phyloP scores from a whole-genome alignment of 345 rosid genomes.

The Adansonia digitata region DNA sequence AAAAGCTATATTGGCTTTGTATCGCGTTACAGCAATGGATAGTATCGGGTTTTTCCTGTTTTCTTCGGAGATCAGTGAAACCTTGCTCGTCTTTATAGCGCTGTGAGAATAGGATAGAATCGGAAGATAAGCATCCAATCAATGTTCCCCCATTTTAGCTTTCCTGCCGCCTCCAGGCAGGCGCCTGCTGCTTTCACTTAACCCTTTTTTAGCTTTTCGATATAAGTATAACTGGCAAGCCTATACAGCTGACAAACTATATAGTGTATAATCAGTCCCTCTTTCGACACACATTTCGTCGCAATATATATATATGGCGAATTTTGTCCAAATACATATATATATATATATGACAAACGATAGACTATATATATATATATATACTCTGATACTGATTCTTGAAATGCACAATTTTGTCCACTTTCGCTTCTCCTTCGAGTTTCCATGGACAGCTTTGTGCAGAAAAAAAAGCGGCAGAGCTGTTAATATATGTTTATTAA shows the following conservation, averaged over 20 bases:
- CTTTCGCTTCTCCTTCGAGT: neutral
- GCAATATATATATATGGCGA: no score
- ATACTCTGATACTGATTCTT: neutral
- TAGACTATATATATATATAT: no score
- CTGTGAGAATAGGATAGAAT: neutral
- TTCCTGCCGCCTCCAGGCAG: neutral
- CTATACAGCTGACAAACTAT: neutral
- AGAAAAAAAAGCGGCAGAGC: neutral
- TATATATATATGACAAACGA: no score
- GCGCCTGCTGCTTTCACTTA: neutral
- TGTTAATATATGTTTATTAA: neutral
- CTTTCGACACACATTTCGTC: neutral
- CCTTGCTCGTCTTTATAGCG: neutral
- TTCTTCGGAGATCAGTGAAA: neutral
- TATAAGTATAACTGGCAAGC: neutral
- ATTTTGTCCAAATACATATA: no score
- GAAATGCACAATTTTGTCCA: slow-evolving; percentile 6
- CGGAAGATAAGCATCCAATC: neutral
- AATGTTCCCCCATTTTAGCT: neutral
- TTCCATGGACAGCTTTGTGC: neutral
- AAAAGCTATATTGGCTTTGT: no score
- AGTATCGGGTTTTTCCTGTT: neutral
- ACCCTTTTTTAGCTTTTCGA: neutral
- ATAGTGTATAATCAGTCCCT: neutral
- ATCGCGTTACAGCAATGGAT: neutral